Percentiles rank a stretch among this genome's conserved stretches.
Evolutionary conservation across 257 asterid species (phyloP).

Genomic region (Euphrasia confusa): DNA sequence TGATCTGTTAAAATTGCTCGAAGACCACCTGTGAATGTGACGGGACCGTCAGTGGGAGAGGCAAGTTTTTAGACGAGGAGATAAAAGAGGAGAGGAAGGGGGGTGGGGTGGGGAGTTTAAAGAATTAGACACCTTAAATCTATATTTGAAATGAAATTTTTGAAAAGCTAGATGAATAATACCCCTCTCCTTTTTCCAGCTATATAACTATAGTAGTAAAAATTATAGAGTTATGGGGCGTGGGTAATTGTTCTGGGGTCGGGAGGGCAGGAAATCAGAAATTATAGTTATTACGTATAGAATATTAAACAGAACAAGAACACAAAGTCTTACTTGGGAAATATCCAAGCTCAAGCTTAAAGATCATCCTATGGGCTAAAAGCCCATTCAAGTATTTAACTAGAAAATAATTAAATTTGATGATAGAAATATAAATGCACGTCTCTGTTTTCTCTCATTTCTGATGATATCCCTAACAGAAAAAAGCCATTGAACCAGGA

Average conservation of each 20-base stretch:
- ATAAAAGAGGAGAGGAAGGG: background rate
- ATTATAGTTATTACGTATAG: no score
- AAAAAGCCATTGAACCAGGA: background rate
- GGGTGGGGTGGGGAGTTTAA: background rate
- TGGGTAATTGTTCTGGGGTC: no score
- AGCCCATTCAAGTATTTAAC: no score
- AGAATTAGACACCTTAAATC: constrained; percentile 3
- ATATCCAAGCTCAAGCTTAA: no score
- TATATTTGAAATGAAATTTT: background rate
- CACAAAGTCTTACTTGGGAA: no score
- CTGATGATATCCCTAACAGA: background rate
- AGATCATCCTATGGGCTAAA: no score
- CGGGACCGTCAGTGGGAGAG: constrained; percentile 17
- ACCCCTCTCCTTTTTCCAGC: background rate
- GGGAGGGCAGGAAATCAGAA: no score
- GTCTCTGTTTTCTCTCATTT: no score
- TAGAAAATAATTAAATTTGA: no score
- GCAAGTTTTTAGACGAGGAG: constrained; percentile 8
- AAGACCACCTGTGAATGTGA: constrained; percentile 65
- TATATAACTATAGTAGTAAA: background rate
- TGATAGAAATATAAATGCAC: no score
- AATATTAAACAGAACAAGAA: no score
- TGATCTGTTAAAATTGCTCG: constrained; percentile 87
- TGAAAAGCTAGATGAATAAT: background rate
- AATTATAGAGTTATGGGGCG: no score